phyloP scores from a whole-genome alignment of 805 yeast genomes.

The Saccharomyces cerevisiae region DNA sequence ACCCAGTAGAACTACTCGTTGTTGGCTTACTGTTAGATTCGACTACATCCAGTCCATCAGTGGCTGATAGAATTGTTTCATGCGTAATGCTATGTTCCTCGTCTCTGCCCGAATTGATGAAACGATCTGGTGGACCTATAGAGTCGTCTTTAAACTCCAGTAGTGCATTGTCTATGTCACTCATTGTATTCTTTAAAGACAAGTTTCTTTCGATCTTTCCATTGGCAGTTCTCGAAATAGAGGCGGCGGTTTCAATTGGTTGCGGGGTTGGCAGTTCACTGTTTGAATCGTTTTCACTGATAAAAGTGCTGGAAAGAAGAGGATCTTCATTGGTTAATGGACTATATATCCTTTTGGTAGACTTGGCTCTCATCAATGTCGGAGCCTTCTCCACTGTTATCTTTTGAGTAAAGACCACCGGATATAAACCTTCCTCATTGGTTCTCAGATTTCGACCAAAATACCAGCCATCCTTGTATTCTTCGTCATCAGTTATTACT shows the following conservation, averaged over 20 bases:
- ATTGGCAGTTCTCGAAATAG: slow-evolving; percentile 4
- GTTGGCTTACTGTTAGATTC: neutral
- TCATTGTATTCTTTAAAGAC: slow-evolving; percentile 47
- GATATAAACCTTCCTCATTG: slow-evolving; percentile 77
- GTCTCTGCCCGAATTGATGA: neutral
- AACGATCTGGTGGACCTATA: slow-evolving; percentile 5
- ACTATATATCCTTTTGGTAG: slow-evolving; percentile 39
- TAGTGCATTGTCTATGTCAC: slow-evolving; percentile 66
- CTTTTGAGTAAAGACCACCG: slow-evolving; percentile 75
- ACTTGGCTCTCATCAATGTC: slow-evolving; percentile 47
- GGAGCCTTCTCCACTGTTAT: slow-evolving; percentile 34
- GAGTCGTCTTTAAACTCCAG: slow-evolving; percentile 45
- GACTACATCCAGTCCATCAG: slow-evolving; percentile 13
- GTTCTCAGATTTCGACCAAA: slow-evolving; percentile 74
- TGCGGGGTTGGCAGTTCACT: slow-evolving; percentile 24
- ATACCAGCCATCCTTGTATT: slow-evolving; percentile 95
- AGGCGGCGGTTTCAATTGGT: slow-evolving; percentile 20
- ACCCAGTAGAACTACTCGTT: neutral
- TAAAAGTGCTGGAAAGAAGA: neutral
- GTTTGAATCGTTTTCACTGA: slow-evolving; percentile 12
- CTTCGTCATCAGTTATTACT: slow-evolving; percentile 86
- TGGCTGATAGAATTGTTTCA: slow-evolving; percentile 14
- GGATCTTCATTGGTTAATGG: slow-evolving; percentile 15
- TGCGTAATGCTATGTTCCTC: slow-evolving; percentile 8
- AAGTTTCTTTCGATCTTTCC: slow-evolving; percentile 24